A percentile compares a stretch with the other conserved stretches of the same genome.
phyloP scores from a whole-genome alignment of 495 filamentous ascomycete species.

The Penicillium parvum region DNA sequence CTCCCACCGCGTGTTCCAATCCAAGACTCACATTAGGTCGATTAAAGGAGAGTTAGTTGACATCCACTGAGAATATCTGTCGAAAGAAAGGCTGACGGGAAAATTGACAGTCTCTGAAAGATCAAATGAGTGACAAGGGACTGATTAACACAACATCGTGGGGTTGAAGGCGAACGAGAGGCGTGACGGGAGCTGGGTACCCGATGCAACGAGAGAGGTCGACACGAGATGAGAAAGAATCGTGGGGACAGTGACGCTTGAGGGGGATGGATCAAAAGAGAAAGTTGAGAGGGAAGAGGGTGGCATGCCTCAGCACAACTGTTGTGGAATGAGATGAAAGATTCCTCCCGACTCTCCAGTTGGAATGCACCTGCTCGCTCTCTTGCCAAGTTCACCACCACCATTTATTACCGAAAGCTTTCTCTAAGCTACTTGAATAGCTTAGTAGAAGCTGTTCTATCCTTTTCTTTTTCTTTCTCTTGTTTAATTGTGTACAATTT shows the following conservation, averaged over 20 bases:
- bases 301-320: conserved; percentile 19
- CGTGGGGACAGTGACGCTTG: background rate
- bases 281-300: conserved; percentile 2
- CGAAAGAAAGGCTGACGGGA: conserved; percentile 2
- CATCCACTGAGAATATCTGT: conserved; percentile 1
- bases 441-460: no score
- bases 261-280: conserved; percentile 7
- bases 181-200: conserved; percentile 12
- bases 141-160: conserved; percentile 12
- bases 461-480: background rate
- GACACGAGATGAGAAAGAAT: conserved; percentile 2
- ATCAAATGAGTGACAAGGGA: conserved; percentile 14
- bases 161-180: conserved; percentile 6
- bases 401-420: background rate
- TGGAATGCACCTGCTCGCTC: conserved; percentile 8
- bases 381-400: no score
- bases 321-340: conserved; percentile 11
- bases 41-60: background rate
- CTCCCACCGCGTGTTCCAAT: background rate
- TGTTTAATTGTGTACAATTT: background rate
- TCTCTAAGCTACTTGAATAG: no score
- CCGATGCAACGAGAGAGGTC: conserved; percentile 3
- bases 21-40: conserved; percentile 1
- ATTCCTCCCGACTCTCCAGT: conserved; percentile 4
- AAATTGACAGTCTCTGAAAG: conserved; percentile 11